Evolutionary conservation across 768 basidiomycete species (phyloP), one percentile per base, ranked within the genome.

Genomic region (Mycena amicta): DNA sequence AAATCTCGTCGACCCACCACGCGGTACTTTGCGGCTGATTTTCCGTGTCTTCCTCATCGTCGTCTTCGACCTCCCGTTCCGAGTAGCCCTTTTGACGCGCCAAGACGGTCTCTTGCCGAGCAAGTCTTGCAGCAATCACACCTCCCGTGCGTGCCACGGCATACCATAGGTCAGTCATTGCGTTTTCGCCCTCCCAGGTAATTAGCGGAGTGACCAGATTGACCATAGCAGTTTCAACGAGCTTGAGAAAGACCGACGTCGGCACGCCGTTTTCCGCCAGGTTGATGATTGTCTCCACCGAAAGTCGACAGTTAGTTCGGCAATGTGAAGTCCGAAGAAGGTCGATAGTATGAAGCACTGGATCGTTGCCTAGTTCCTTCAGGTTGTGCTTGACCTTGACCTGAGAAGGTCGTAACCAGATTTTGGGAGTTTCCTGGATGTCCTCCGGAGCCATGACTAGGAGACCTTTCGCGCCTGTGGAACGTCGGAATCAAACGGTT

Each of bases 1-100:
- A 86, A 28, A 83, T 72, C 23, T 83, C 77, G 58, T 90, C 87
- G n/a, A 73, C 75, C 86, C 86, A 89, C 86, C 87, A 89, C 1
- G 87, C 85, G 20, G 74, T 72, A n/a, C 87, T 88, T 2, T 71
- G 70, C 40, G 80, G 75, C 2, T 66, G 66, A 31, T 81, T 77
- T 5, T 75, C 72, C 0, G 67, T 73, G 18, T 74, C 73, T 8
- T 77, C 75, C 11, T 72, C 71, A 33, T 70, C 63, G 5, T 79
- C 79, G 16, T 79, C 80, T 3, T 75, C 74, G 22, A 61, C 66
- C n/a, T 76, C 75, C 11, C 69, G 62, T 30, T 78, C 75, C 13
- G 73, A 70, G 54, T 74, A 76, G 1, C 83, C 83, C 43, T 73
- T 75, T 8, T 76, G 74, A 6, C 83, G 77, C 16, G 82, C 80